Evolutionary conservation across 345 rosid genomes (phyloP).

Genomic region (Populus alba): DNA sequence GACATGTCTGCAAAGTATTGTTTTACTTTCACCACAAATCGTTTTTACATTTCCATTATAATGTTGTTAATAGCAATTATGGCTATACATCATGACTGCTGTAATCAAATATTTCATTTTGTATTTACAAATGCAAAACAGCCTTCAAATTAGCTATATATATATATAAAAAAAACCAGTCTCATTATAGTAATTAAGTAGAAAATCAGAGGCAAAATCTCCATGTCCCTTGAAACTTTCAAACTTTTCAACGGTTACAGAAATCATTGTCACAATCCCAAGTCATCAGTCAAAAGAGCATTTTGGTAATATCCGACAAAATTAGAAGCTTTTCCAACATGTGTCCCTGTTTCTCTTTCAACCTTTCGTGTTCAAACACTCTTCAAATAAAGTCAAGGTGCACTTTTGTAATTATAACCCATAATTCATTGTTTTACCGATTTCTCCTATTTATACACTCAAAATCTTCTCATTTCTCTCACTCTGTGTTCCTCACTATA

Average conservation of each 20-base stretch:
- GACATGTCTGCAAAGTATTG: background rate
- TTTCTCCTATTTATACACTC: constrained; percentile 49
- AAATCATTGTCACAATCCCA: constrained; percentile 21
- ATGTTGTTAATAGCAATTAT: background rate
- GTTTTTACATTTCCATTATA: constrained; percentile 7
- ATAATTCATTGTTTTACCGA: constrained; percentile 22
- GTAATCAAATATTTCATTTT: background rate
- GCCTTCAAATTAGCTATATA: background rate
- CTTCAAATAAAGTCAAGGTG: constrained; percentile 41
- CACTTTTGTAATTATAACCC: constrained; percentile 40
- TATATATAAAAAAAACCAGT: background rate
- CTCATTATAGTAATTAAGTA: constrained; percentile 11
- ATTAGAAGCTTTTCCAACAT: constrained; percentile 49
- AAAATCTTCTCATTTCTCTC: constrained; percentile 20
- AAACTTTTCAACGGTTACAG: constrained; percentile 48
- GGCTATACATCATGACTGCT: background rate
- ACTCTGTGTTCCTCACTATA: background rate
- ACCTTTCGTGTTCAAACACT: constrained; percentile 34
- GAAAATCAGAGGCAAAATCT: constrained; percentile 2
- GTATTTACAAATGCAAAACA: background rate
- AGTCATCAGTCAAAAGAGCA: constrained; percentile 48
- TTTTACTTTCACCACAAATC: constrained; percentile 21
- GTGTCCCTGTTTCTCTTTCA: constrained; percentile 41
- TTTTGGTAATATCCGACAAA: constrained; percentile 49
- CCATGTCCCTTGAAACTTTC: background rate